These are phyloP conservation scores for Pachyrhizus erosus DNA, from an alignment of 306 rosid species.

Conservation along the genomic window DNA sequence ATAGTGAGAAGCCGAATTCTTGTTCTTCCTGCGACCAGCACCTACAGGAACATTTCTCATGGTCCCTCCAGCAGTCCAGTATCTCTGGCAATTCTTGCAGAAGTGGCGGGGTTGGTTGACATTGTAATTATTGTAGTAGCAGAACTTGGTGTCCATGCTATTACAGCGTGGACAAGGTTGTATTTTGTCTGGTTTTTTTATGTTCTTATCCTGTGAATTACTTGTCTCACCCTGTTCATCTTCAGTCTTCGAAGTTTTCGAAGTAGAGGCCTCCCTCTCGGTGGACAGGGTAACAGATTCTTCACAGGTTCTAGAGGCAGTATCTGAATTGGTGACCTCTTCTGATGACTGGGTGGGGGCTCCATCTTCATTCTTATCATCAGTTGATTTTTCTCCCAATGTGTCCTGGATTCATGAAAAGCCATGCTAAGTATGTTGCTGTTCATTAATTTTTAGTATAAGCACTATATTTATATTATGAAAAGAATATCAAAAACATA, in stretches of 20 bases:
- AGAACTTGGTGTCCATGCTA: slow-evolving; percentile 92
- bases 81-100: slow-evolving; percentile 92
- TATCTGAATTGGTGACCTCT: slow-evolving; percentile 39
- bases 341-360: slow-evolving; percentile 9
- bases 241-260: slow-evolving; percentile 58
- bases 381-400: slow-evolving; percentile 44
- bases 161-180: slow-evolving; percentile 87
- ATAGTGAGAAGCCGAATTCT: slow-evolving; percentile 59
- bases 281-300: slow-evolving; percentile 51
- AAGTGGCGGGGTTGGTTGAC: slow-evolving; percentile 95
- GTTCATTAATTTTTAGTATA: not conserved
- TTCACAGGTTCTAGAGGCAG: slow-evolving; percentile 43
- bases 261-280: slow-evolving; percentile 53
- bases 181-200: slow-evolving; percentile 83
- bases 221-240: slow-evolving; percentile 69
- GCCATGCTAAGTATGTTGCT: not conserved
- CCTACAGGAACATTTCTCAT: slow-evolving; percentile 90
- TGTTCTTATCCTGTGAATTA: slow-evolving; percentile 61
- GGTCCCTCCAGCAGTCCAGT: slow-evolving; percentile 96
- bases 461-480: slow-evolving; percentile 9
- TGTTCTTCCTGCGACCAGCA: slow-evolving; percentile 87
- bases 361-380: slow-evolving; percentile 44
- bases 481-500: not conserved
- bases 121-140: slow-evolving; percentile 86
- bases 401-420: slow-evolving; percentile 53